Conservation (phyloP, 768 basidiomycete species). For the Lactarius psammicola region DNA sequence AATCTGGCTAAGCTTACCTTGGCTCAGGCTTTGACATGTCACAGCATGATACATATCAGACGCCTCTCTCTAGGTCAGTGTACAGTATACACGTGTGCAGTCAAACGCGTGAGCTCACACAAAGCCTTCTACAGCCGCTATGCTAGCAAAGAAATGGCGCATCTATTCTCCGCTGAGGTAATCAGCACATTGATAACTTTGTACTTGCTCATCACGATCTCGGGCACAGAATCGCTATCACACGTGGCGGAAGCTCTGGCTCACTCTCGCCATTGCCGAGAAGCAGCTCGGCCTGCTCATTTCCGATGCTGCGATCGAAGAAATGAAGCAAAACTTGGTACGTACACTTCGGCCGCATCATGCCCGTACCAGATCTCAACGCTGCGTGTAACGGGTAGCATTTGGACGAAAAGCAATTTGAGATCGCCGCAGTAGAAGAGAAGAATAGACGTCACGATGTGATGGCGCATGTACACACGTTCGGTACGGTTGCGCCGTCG, state of each 20-base stretch:
- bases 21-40: conserved; percentile 9
- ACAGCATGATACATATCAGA: conserved; percentile 20
- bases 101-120: not conserved
- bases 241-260: conserved; percentile 95
- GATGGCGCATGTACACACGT: conserved; percentile 99
- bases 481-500: conserved; percentile 88
- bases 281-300: conserved; percentile 92
- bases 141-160: conserved; percentile 98
- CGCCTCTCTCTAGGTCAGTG: conserved; percentile 22
- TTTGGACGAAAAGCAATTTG: conserved; percentile 86
- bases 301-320: conserved; percentile 83
- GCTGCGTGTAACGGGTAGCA: conserved; percentile 44
- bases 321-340: conserved; percentile 94
- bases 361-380: conserved; percentile 11
- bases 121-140: conserved; percentile 67
- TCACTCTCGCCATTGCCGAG: conserved; percentile 94
- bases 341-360: conserved; percentile 28
- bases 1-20: too few relatives aligned
- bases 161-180: conserved; percentile 93
- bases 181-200: conserved; percentile 33
- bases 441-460: conserved; percentile 98
- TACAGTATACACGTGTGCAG: too few relatives aligned
- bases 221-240: conserved; percentile 78
- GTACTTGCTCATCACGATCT: not conserved
- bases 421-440: conserved; percentile 88